Percentiles rank a stretch among this genome's conserved stretches.
phyloP scores from a whole-genome alignment of 2,329 filamentous ascomycete genomes.

The Aspergillus pseudoterreus region DNA sequence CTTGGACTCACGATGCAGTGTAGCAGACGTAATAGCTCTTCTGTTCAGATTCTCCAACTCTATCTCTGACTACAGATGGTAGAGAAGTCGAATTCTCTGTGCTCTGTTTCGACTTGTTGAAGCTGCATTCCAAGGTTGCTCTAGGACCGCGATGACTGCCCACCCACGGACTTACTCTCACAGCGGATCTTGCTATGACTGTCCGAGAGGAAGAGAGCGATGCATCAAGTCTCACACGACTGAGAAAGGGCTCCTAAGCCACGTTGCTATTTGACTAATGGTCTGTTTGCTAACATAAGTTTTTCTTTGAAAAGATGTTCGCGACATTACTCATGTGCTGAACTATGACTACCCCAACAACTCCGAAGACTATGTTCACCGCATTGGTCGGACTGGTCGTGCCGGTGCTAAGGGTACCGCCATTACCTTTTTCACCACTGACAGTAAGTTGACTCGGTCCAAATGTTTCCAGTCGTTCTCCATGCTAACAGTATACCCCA shows the following conservation, averaged over 20 bases:
- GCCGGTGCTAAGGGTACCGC: constrained; percentile 88
- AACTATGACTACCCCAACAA: constrained; percentile 99
- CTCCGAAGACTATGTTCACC: constrained; percentile 67
- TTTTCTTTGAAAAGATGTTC: constrained; percentile 80
- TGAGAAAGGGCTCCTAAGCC: constrained; percentile 51
- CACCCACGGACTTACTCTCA: constrained; percentile 48
- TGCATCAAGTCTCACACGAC: constrained; percentile 59
- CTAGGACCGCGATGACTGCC: constrained; percentile 60
- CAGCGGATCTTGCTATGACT: constrained; percentile 39
- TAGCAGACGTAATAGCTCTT: constrained; percentile 59
- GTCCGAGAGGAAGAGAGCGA: constrained; percentile 56
- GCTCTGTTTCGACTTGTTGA: constrained; percentile 55
- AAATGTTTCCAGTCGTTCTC: background rate
- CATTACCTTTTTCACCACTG: constrained; percentile 98
- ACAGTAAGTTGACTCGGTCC: constrained; percentile 67
- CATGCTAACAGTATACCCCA: constrained; percentile 31
- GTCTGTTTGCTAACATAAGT: constrained; percentile 71
- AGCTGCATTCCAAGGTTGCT: constrained; percentile 71
- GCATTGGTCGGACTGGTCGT: constrained; percentile 66
- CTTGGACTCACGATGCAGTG: constrained; percentile 79
- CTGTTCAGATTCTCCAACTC: constrained; percentile 66
- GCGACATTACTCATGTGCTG: constrained; percentile 99
- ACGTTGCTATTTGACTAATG: constrained; percentile 44
- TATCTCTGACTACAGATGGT: constrained; percentile 58
- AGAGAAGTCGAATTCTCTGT: constrained; percentile 70